Conservation (phyloP, 2,329 filamentous ascomycete genomes). For the Phialophora expanda region DNA sequence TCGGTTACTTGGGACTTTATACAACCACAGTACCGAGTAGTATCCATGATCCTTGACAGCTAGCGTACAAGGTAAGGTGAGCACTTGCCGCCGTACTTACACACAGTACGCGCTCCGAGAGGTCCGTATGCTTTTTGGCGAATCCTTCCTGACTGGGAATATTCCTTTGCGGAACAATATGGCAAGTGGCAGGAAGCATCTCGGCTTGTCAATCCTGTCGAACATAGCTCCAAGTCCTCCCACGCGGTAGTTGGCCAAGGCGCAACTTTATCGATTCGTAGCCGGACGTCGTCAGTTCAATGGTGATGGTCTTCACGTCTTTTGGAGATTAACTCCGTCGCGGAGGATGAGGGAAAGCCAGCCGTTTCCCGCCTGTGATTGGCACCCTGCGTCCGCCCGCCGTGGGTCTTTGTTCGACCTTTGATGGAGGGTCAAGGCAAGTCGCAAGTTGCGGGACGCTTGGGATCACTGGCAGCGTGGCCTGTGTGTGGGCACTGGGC, state of each 20-base stretch:
- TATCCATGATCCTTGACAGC: neutral
- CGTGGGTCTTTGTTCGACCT: conserved; percentile 34
- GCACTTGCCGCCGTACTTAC: neutral
- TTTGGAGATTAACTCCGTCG: conserved; percentile 10
- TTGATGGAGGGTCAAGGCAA: conserved; percentile 29
- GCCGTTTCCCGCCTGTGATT: conserved; percentile 29
- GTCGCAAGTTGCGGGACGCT: conserved; percentile 34
- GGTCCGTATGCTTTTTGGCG: neutral
- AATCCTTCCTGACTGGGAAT: neutral
- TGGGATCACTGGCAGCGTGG: conserved; percentile 29
- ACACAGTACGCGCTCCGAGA: neutral
- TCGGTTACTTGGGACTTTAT: conserved; percentile 2
- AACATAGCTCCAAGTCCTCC: conserved; percentile 10
- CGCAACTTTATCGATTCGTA: conserved; percentile 18
- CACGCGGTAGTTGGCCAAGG: conserved; percentile 19
- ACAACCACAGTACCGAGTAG: neutral
- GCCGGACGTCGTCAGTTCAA: conserved; percentile 16
- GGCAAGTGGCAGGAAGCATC: conserved; percentile 17
- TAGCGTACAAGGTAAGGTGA: neutral
- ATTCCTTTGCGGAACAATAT: conserved; percentile 2
- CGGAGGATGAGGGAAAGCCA: conserved; percentile 18
- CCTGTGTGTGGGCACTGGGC: conserved; percentile 14
- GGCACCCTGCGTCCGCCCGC: conserved; percentile 32
- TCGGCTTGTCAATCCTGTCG: conserved; percentile 4
- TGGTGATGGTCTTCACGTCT: neutral